These are phyloP conservation scores for Curvularia eragrostidis DNA, from an alignment of 2,329 filamentous ascomycete genomes.

Conservation along the genomic window DNA sequence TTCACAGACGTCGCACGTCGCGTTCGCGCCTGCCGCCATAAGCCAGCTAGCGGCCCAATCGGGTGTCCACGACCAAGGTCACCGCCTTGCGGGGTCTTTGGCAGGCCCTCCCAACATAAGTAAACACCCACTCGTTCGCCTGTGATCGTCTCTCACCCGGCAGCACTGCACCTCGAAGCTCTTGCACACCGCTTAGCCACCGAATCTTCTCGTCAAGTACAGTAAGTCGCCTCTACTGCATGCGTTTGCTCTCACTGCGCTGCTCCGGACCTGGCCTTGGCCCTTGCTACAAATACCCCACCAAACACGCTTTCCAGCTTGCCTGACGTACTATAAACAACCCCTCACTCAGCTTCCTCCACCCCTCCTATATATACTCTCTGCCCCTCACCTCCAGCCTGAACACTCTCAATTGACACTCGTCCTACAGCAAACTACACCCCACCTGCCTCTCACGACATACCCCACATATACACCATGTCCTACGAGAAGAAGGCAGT, in stretches of 20 bases:
- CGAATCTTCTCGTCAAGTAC: slow-evolving; percentile 32
- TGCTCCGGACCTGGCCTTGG: slow-evolving; percentile 16
- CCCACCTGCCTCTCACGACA: slow-evolving; percentile 10
- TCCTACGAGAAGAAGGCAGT: slow-evolving; percentile 57
- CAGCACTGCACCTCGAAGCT: slow-evolving; percentile 25
- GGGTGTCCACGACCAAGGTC: slow-evolving; percentile 34
- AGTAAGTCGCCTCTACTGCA: slow-evolving; percentile 17
- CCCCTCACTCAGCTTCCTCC: slow-evolving; percentile 1
- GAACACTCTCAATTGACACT: slow-evolving; percentile 26
- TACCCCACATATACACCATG: slow-evolving; percentile 33
- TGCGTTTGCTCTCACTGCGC: slow-evolving; percentile 16
- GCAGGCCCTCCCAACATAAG: slow-evolving; percentile 32
- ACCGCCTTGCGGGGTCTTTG: slow-evolving; percentile 37
- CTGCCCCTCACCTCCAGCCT: slow-evolving; percentile 9
- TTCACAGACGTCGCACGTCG: slow-evolving; percentile 21
- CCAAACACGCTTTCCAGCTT: slow-evolving; percentile 24
- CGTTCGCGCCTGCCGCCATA: slow-evolving; percentile 18
- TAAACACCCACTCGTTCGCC: slow-evolving; percentile 24
- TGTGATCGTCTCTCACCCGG: slow-evolving; percentile 18
- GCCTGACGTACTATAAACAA: slow-evolving; percentile 11
- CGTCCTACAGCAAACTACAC: slow-evolving; percentile 10
- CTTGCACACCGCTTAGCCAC: slow-evolving; percentile 34
- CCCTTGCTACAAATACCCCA: slow-evolving; percentile 39
- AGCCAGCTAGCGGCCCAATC: slow-evolving; percentile 32
- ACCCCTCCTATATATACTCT: slow-evolving; percentile 9